Evolutionary conservation across 371 early-diverging fungal species (phyloP).

Genomic region (Basidiobolus meristosporus): DNA sequence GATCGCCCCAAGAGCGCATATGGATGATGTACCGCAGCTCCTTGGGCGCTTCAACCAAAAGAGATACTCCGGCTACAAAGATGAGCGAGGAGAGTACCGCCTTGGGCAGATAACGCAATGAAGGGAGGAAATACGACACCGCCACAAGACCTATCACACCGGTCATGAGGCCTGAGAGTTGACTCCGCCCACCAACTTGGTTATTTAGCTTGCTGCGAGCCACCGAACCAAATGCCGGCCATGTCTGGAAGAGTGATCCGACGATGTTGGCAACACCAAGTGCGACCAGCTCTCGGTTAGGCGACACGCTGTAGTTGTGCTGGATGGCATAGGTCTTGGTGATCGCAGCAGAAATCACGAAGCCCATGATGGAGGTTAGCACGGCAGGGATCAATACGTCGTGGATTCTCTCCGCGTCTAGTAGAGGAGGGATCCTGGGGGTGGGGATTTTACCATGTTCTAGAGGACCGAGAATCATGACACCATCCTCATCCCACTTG

Average conservation of each 20-base stretch:
- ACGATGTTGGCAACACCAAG: conserved; percentile 69
- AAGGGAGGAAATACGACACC: conserved; percentile 54
- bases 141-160: conserved; percentile 55
- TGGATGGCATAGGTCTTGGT: conserved; percentile 79
- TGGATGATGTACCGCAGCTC: conserved; percentile 64
- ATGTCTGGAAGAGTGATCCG: conserved; percentile 64
- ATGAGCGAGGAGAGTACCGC: conserved; percentile 71
- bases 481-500: conserved; percentile 16
- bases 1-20: conserved; percentile 74
- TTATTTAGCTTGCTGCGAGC: conserved; percentile 82
- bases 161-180: conserved; percentile 63
- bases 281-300: conserved; percentile 92
- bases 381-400: conserved; percentile 45
- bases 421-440: conserved; percentile 24
- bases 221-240: conserved; percentile 81
- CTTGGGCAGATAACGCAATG: conserved; percentile 69
- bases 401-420: conserved; percentile 13
- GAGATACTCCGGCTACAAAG: conserved; percentile 60
- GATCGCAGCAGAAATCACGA: conserved; percentile 84
- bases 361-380: conserved; percentile 80
- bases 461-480: conserved; percentile 10
- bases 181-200: conserved; percentile 71
- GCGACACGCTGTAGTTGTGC: conserved; percentile 75
- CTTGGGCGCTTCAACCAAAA: conserved; percentile 59
- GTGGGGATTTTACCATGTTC: conserved; percentile 10